Conservation (phyloP, 1,284 basidiomycete species). For the Abortiporus biennis region DNA sequence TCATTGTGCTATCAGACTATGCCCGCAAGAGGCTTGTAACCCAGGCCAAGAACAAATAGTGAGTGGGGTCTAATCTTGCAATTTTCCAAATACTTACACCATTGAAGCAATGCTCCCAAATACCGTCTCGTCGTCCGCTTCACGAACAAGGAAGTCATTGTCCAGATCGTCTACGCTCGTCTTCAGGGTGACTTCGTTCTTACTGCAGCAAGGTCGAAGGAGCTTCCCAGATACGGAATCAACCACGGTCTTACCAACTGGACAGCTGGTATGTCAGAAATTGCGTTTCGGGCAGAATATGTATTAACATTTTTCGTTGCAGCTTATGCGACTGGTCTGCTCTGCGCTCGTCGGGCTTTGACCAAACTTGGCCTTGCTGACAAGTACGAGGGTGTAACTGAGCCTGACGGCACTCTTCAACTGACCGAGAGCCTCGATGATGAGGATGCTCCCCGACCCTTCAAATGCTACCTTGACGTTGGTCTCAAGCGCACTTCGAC, state of each 20-base stretch:
- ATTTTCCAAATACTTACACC: neutral
- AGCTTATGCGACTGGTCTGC: conserved; percentile 98
- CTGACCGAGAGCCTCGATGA: conserved; percentile 84
- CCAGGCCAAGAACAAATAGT: conserved; percentile 99
- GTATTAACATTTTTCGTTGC: neutral
- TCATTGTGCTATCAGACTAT: conserved; percentile 59
- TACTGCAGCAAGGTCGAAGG: conserved; percentile 81
- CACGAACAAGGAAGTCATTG: conserved; percentile 90
- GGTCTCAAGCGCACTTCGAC: conserved; percentile 98
- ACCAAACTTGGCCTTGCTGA: conserved; percentile 95
- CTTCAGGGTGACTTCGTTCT: conserved; percentile 96
- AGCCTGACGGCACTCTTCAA: conserved; percentile 85
- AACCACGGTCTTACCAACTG: conserved; percentile 99
- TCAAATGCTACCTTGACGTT: conserved; percentile 99
- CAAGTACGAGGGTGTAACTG: conserved; percentile 95
- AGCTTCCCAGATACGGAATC: conserved; percentile 95
- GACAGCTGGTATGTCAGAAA: conserved; percentile 68
- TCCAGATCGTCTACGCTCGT: conserved; percentile 95
- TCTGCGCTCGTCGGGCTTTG: conserved; percentile 92
- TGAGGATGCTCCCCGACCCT: conserved; percentile 94
- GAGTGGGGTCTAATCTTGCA: conserved; percentile 18
- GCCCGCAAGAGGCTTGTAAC: conserved; percentile 94
- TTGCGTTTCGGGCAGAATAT: conserved; percentile 7
- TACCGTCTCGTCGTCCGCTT: conserved; percentile 98
- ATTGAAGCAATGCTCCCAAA: conserved; percentile 82